Evolutionary conservation across 345 rosid genomes (phyloP).

Genomic region (Toxicodendron radicans): DNA sequence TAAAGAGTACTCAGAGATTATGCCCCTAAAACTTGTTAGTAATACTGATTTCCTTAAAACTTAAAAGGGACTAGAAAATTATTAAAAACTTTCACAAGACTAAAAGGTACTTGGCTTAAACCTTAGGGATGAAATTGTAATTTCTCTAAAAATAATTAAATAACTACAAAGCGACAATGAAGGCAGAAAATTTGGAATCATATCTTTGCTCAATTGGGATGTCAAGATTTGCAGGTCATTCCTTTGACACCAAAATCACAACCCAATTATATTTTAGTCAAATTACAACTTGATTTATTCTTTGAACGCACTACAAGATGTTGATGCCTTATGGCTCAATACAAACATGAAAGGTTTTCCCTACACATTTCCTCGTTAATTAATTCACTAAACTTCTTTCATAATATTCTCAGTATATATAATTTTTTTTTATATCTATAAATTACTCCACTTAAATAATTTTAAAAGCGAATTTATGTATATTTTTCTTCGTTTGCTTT

Average conservation of each 20-base stretch:
- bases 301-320: background rate
- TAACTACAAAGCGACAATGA: background rate
- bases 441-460: no score
- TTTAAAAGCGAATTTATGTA: no score
- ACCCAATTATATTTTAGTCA: background rate
- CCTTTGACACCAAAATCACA: background rate
- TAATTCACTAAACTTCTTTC: no score
- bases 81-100: no score
- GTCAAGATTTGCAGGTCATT: slow-evolving; percentile 18
- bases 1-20: background rate
- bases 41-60: no score
- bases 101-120: no score
- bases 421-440: no score
- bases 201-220: slow-evolving; percentile 27
- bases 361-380: background rate
- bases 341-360: background rate
- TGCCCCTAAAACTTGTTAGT: background rate
- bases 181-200: slow-evolving; percentile 13
- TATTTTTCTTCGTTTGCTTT: no score
- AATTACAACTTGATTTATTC: background rate
- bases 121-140: no score
- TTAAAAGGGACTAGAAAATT: no score
- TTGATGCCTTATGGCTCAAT: background rate
- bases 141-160: background rate
- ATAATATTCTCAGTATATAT: no score